These are phyloP conservation scores for Triadica sebifera DNA, from an alignment of 345 rosid genomes.

Conservation along the genomic window DNA sequence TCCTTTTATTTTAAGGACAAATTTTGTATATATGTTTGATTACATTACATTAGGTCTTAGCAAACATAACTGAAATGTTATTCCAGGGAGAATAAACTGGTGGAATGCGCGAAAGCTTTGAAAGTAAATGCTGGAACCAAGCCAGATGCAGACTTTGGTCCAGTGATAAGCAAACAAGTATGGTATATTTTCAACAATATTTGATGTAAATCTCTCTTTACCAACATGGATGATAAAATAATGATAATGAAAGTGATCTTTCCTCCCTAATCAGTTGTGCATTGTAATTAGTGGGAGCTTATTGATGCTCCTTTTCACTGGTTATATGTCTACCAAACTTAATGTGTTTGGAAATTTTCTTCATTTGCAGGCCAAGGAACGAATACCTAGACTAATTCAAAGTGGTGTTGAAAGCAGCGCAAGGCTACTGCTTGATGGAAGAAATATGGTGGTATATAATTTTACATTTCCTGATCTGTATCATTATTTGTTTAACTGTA, in stretches of 20 bases:
- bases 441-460: conserved; percentile 63
- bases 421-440: conserved; percentile 80
- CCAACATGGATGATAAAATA: background rate
- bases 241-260: background rate
- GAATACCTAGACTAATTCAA: conserved; percentile 71
- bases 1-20: background rate
- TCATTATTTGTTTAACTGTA: background rate
- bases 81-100: conserved; percentile 70
- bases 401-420: conserved; percentile 85
- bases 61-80: background rate
- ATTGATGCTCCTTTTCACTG: background rate
- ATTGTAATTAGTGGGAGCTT: background rate
- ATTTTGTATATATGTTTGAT: background rate
- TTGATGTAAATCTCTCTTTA: background rate
- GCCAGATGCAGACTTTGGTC: conserved; percentile 91
- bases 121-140: conserved; percentile 86
- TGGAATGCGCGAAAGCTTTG: conserved; percentile 70
- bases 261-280: background rate
- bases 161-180: conserved; percentile 92
- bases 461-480: background rate
- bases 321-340: background rate
- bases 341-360: conserved; percentile 4
- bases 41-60: background rate
- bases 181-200: background rate
- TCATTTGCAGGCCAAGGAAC: conserved; percentile 78